phyloP scores from a whole-genome alignment of 192 early-diverging fungal genomes.

The Coemansia sp. region DNA sequence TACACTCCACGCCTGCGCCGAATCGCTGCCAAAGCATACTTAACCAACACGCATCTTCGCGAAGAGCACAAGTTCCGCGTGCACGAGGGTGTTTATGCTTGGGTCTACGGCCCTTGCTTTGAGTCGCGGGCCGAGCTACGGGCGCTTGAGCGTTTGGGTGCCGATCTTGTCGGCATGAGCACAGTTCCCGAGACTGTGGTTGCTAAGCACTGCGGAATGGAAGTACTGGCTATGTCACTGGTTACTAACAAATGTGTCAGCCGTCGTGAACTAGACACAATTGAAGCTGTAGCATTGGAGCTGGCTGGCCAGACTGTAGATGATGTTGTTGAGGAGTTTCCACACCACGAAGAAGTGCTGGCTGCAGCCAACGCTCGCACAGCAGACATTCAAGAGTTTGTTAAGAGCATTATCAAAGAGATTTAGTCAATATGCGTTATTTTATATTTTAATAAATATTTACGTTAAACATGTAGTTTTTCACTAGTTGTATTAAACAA shows the following conservation, averaged over 20 bases:
- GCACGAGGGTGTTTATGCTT: constrained; percentile 83
- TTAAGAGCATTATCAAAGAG: constrained; percentile 31
- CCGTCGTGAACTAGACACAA: constrained; percentile 36
- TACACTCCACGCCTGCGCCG: constrained; percentile 82
- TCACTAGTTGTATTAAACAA: too few species aligned
- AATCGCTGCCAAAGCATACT: constrained; percentile 43
- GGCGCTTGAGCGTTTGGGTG: constrained; percentile 68
- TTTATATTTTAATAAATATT: too few species aligned
- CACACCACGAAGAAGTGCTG: constrained; percentile 51
- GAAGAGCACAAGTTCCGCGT: constrained; percentile 52
- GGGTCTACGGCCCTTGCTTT: constrained; percentile 84
- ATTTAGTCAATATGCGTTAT: constrained; percentile 8
- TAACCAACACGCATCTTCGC: constrained; percentile 35
- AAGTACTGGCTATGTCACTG: constrained; percentile 78
- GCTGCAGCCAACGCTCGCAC: constrained; percentile 42
- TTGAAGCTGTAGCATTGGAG: constrained; percentile 39
- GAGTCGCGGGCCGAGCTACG: constrained; percentile 88
- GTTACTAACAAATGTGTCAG: constrained; percentile 76
- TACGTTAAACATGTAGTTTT: too few species aligned
- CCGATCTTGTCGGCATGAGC: constrained; percentile 91
- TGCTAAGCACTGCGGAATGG: constrained; percentile 83
- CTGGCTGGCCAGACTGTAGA: constrained; percentile 28
- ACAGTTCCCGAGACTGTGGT: constrained; percentile 87
- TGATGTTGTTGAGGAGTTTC: constrained; percentile 29
- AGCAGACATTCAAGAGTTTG: constrained; percentile 40